A percentile compares a stretch with the other conserved stretches of the same genome.
These are phyloP conservation scores for Onygena corvina DNA, from an alignment of 2,329 filamentous ascomycete genomes.

Conservation along the genomic window DNA sequence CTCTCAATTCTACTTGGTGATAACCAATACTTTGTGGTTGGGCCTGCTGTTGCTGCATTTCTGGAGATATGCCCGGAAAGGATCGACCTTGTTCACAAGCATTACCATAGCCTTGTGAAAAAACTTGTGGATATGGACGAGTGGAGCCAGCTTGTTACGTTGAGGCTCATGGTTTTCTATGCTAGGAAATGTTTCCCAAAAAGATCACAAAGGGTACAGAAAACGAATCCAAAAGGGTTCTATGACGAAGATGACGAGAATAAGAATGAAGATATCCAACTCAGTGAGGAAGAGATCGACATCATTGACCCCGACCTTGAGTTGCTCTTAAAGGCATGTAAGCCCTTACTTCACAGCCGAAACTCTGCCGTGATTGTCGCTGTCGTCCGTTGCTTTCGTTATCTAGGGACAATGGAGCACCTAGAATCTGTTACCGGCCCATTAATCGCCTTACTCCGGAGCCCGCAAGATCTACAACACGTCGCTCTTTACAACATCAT, in stretches of 20 bases:
- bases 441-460: slow-evolving; percentile 70
- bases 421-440: slow-evolving; percentile 67
- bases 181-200: slow-evolving; percentile 76
- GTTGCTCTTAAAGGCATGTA: slow-evolving; percentile 65
- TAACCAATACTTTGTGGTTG: slow-evolving; percentile 92
- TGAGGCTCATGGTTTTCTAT: slow-evolving; percentile 74
- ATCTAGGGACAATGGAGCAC: slow-evolving; percentile 69
- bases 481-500: slow-evolving; percentile 90
- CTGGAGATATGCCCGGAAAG: slow-evolving; percentile 78
- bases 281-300: slow-evolving; percentile 37
- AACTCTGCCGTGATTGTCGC: slow-evolving; percentile 88
- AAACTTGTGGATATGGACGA: slow-evolving; percentile 99
- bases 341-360: slow-evolving; percentile 76
- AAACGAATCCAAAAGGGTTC: slow-evolving; percentile 55
- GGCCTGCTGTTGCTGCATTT: slow-evolving; percentile 80
- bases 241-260: slow-evolving; percentile 57
- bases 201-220: slow-evolving; percentile 48
- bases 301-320: slow-evolving; percentile 71
- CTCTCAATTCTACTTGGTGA: slow-evolving; percentile 68
- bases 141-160: slow-evolving; percentile 80
- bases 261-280: slow-evolving; percentile 32
- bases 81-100: slow-evolving; percentile 77
- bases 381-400: slow-evolving; percentile 71
- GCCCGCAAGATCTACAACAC: slow-evolving; percentile 76
- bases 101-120: slow-evolving; percentile 72